Conservation (phyloP, 345 rosid genomes). For the Eucalyptus caleyi region DNA sequence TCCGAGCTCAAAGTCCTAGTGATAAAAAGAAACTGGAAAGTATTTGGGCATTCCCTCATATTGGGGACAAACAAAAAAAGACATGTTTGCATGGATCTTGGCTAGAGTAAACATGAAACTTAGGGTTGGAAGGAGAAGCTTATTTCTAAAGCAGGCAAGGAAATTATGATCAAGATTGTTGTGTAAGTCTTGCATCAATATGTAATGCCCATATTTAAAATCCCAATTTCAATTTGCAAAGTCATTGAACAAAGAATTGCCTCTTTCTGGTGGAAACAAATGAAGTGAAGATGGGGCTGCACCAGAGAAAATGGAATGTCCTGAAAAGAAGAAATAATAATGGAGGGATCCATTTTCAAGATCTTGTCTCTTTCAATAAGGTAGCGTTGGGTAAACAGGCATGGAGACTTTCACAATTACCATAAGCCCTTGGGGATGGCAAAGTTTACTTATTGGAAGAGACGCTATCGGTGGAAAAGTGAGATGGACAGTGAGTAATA, state of each 20-base stretch:
- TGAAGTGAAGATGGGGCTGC: background rate
- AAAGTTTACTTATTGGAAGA: background rate
- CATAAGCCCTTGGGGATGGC: background rate
- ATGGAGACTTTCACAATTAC: background rate
- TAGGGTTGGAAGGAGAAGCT: background rate
- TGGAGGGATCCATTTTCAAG: accelerated
- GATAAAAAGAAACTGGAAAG: no score
- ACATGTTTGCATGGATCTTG: accelerated
- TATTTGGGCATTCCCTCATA: background rate
- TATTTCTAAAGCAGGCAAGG: background rate
- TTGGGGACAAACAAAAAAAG: background rate
- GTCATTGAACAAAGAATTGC: background rate
- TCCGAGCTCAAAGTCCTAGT: accelerated
- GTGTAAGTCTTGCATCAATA: background rate
- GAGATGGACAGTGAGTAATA: background rate
- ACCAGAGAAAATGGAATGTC: background rate
- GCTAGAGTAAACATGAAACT: background rate
- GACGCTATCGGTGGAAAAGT: accelerated
- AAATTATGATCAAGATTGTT: background rate
- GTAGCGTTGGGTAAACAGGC: background rate
- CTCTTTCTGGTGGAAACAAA: background rate
- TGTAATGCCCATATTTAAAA: background rate
- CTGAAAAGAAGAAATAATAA: background rate
- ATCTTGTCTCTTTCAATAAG: background rate
- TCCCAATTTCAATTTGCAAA: background rate